These are phyloP conservation scores for Cynanchum wilfordii DNA, from an alignment of 257 asterid genomes.

Conservation along the genomic window DNA sequence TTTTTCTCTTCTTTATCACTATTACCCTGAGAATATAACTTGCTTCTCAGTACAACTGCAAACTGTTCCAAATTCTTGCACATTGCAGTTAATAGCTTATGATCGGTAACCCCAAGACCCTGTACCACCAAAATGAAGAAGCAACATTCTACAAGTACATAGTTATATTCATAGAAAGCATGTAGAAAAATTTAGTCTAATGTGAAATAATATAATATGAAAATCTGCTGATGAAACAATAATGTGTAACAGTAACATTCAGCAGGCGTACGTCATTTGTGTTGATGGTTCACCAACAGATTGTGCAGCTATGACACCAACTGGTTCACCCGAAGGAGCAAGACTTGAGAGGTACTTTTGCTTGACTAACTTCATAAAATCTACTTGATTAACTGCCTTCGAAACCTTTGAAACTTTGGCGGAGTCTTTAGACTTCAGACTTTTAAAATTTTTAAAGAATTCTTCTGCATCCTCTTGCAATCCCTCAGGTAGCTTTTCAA, in stretches of 20 bases:
- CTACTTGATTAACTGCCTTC: slow-evolving; percentile 2
- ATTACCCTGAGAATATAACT: background rate
- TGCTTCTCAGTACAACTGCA: background rate
- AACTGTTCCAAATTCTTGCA: background rate
- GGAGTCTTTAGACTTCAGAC: slow-evolving; percentile 6
- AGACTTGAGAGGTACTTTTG: slow-evolving; percentile 87
- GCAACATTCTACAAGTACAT: background rate
- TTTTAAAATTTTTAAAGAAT: slow-evolving; percentile 13
- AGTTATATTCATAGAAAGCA: background rate
- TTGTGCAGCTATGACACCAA: slow-evolving; percentile 98
- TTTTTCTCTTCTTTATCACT: too few species aligned
- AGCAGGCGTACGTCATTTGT: slow-evolving; percentile 88
- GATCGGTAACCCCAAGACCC: background rate
- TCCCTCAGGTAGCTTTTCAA: slow-evolving; percentile 72
- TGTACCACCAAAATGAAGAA: background rate
- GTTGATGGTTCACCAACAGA: slow-evolving; percentile 98
- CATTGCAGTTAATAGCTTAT: background rate
- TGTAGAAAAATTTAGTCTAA: background rate
- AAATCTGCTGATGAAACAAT: slow-evolving; percentile 6
- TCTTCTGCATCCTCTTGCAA: slow-evolving; percentile 49
- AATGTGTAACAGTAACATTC: slow-evolving; percentile 1
- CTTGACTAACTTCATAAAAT: slow-evolving; percentile 53
- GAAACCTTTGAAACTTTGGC: slow-evolving; percentile 5
- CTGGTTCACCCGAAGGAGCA: slow-evolving; percentile 91
- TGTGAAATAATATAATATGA: background rate